A percentile compares a stretch with the other conserved stretches of the same genome.
Conservation (phyloP, 768 basidiomycete genomes). For the Boletales sp. region DNA sequence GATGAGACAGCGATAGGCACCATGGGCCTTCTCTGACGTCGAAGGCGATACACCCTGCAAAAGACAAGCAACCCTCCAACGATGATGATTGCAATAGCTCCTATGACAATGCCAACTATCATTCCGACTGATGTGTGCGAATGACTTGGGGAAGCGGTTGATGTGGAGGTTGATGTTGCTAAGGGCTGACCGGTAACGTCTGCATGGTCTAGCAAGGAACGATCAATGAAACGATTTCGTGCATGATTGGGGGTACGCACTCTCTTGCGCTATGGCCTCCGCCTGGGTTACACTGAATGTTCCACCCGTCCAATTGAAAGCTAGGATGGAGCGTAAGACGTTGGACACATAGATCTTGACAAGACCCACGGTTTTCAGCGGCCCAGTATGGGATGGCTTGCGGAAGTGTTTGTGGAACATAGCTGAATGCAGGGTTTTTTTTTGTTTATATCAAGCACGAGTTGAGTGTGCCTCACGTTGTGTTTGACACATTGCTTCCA, state of each 20-base stretch:
- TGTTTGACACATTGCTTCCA: constrained; percentile 9
- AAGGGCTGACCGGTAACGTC: constrained; percentile 17
- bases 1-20: not conserved
- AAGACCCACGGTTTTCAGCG: constrained; percentile 17
- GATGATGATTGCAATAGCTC: constrained; percentile 10
- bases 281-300: constrained; percentile 15
- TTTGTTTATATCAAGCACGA: not conserved
- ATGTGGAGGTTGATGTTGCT: constrained; percentile 1
- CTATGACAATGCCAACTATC: constrained; percentile 23
- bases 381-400: constrained; percentile 24
- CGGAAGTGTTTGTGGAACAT: constrained; percentile 19
- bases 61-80: constrained; percentile 11
- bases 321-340: constrained; percentile 11
- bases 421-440: constrained; percentile 8
- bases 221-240: not conserved
- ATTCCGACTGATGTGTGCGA: constrained; percentile 3
- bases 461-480: constrained; percentile 15
- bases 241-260: constrained; percentile 5
- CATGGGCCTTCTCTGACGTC: not conserved
- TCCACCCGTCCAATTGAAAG: constrained; percentile 14
- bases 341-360: not conserved
- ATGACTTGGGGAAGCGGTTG: constrained; percentile 7
- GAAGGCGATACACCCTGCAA: constrained; percentile 9
- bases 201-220: constrained; percentile 1
- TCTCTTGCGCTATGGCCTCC: not conserved